Base-by-base conservation (phyloP, 345 rosid species). In the Syzygium jambos region DNA sequence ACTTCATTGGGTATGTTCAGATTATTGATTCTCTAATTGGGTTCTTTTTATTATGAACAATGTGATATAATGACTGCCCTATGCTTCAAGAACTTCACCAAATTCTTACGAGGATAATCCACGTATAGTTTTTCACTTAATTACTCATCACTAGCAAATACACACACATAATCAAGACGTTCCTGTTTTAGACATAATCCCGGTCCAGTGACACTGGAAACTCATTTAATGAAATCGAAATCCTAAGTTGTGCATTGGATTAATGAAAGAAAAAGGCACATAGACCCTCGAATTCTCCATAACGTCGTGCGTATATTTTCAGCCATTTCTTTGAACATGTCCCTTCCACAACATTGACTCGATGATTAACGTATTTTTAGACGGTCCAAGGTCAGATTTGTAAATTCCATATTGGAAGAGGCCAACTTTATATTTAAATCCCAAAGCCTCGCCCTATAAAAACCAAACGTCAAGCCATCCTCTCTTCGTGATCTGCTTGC, bases 1-100 rank as follows among this genome's bases (percentile, higher is more conserved):
- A 0, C 46, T 16, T 68, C 2, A 0, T 56, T 2, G 4, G 14
- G 27, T 22, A 0, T 4, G 49, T 17, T 73, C 25, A 19, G 34
- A 19, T 65, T 30, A 17, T 65, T 0, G 23, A 0, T 65, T 65
- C 6, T 65, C 43, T 16, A 65, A 23, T 65, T 1, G 38, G 38
- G 10, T 7, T 8, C 41, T 63, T 63, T 63, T 63, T 63, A 29
- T 29, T 1, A 19, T 38, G 38, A 38, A 21, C 4, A 73, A 73
- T 73, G 80, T 5, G 80, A 73, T 17, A 49, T 17, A 21, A 68
- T 17, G 7, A 34, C 14, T 9, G 22, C 1, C 11, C 10, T 68
- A 19, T 10, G 25, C 80, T 68, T 68, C 7, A 9, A 9, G 25
- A 73, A 38, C 80, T 73, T 19, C 80, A 73, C 49, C 49, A 9